Evolutionary conservation across 2,329 filamentous ascomycete genomes (phyloP), one percentile per base, ranked within the genome.

Genomic region (Penicillium psychrosexuale): DNA sequence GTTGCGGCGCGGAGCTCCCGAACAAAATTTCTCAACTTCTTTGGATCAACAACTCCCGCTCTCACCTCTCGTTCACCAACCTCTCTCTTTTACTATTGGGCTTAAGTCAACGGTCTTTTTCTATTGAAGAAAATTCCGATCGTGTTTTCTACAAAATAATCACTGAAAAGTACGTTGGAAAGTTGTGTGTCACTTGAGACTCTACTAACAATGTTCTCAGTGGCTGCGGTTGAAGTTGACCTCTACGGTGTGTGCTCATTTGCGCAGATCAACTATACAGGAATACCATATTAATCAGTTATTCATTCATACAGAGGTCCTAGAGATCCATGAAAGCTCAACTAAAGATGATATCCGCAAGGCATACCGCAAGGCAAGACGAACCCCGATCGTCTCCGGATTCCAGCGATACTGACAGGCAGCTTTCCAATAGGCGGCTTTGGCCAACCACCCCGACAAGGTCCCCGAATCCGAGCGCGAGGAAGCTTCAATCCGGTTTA

Each of bases 381-480:
- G 22, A 9, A 31, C 2, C 2, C n/a, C 37, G 17, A 53, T 27
- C 39, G 17, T 19, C 22, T 34, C 15, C 6, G 24, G n/a, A 19
- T 42, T 22, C 28, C 24, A 46, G 12, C 30, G 22, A 51, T 27
- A 44, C 57, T 61, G 24, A 62, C 52, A 31, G 40, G 17, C 30
- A 38, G 33, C 2, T 27, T 50, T 43, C 46, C 33, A 55, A 51
- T 65, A 95, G 91, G 87, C 91, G 61, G 91, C 93, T 12, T 82
- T 97, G 51, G 84, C 86, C 72, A 89, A 91, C 70, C 94, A 99
- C 70, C 94, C 94, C 44, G 94, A 99, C 78, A 99, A 99, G 78
- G 94, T 96, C 54, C 81, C 91, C 65, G 90, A 93, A 75, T 85
- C 89, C 28, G 86, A 92, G 69, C 88, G 93, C 64, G 87, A 86